Conservation (phyloP, 2,329 filamentous ascomycete genomes). For the Verticillium klebahnii region DNA sequence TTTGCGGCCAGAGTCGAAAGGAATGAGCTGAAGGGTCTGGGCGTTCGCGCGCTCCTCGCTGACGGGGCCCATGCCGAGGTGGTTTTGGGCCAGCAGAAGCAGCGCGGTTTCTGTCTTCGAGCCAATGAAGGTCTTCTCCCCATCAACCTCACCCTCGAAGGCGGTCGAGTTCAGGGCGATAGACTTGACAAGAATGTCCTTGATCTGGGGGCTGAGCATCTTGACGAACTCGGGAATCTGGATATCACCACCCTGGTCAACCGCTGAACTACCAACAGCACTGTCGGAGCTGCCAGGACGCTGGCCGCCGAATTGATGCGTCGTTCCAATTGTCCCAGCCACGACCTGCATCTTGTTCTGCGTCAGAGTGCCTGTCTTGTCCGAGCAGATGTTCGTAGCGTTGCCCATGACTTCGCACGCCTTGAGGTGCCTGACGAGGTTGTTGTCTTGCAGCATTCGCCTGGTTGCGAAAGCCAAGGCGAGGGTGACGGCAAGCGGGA, state of each 20-base stretch:
- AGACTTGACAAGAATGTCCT: conserved; percentile 53
- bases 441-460: conserved; percentile 73
- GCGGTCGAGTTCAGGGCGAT: conserved; percentile 67
- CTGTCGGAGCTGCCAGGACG: conserved; percentile 20
- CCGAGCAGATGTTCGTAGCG: conserved; percentile 65
- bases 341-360: conserved; percentile 68
- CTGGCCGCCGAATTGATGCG: conserved; percentile 47
- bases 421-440: conserved; percentile 70
- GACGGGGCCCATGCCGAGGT: conserved; percentile 63
- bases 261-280: conserved; percentile 3
- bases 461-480: conserved; percentile 74
- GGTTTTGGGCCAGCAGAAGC: conserved; percentile 62
- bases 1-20: conserved; percentile 72
- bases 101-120: conserved; percentile 76
- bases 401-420: conserved; percentile 81
- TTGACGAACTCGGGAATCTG: conserved; percentile 41
- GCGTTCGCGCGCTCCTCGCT: conserved; percentile 58
- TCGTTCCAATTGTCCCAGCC: conserved; percentile 52
- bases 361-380: conserved; percentile 64
- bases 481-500: conserved; percentile 73
- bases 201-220: conserved; percentile 40
- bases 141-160: conserved; percentile 70
- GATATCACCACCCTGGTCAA: conserved; percentile 23
- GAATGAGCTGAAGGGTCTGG: conserved; percentile 61
- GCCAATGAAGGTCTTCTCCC: conserved; percentile 62